Base-by-base conservation (phyloP, 306 rosid genomes). In the Acacia crassicarpa region DNA sequence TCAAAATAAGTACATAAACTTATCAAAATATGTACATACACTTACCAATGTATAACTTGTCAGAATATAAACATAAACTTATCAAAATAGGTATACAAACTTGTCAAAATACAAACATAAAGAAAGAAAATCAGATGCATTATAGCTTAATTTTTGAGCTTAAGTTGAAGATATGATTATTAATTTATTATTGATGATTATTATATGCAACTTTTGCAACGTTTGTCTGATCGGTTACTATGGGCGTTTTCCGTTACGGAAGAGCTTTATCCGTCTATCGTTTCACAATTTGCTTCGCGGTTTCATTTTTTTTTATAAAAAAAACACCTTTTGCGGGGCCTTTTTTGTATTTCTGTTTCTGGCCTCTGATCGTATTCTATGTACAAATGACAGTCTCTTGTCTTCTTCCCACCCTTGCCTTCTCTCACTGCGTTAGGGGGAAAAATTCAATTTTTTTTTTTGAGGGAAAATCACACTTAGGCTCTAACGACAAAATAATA, bases 321-420 rank as follows among this genome's bases (percentile, higher is more conserved):
- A 87, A 87, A 73, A 59, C 1, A 23, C 53, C 83, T 85, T 79
- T 75, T 85, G 84, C 90, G 88, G 89, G 91, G 86, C 56, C 30
- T 1, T 32, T 13, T 70, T 25, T 23, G 54, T 73, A 3, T 20
- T 54, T 54, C 62, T 19, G 0, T 2, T 8, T 54, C 62, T 20
- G 25, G 9, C 12, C 0, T 69, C 89, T 88, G 92, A 91, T 92
- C 85, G 81, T 93, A 87, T 88, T 91, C 74, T 43, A 77, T 67
- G 95, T 83, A 78, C 87, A 15, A 84, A 83, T 75, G 62, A 82
- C 75, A 80, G 86, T 78, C 80, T n/a, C 19, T 70, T 69, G 56
- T 70, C 75, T 14, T 70, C 75, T 71, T 44, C 22, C 16, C 77
- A 66, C 72, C 71, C 32, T 81, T 25, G 19, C 45, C 80, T 63